phyloP scores from a whole-genome alignment of 495 filamentous ascomycete genomes.

The Elasticomyces elasticus region DNA sequence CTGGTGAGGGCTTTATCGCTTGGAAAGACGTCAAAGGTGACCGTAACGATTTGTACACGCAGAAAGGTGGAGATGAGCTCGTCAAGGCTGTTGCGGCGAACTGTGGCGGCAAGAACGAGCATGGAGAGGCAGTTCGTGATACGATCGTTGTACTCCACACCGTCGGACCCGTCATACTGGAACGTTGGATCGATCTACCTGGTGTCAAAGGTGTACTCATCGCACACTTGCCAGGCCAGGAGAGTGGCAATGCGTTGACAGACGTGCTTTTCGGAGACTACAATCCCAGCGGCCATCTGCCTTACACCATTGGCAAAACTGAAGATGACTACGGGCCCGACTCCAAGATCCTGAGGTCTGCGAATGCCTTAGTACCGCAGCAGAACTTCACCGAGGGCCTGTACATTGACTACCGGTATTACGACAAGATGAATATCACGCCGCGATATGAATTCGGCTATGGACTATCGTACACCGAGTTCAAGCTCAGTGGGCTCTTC shows the following conservation, averaged over 20 bases:
- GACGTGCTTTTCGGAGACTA: constrained; percentile 78
- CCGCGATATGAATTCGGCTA: constrained; percentile 73
- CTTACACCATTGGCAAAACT: constrained; percentile 79
- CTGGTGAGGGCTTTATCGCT: constrained; percentile 55
- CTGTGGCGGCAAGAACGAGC: constrained; percentile 56
- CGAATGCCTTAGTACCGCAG: constrained; percentile 66
- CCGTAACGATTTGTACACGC: constrained; percentile 64
- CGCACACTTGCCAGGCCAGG: constrained; percentile 82
- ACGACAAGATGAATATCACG: constrained; percentile 59
- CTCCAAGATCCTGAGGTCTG: constrained; percentile 62
- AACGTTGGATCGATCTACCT: constrained; percentile 71
- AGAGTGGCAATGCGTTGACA: constrained; percentile 74
- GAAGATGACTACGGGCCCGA: constrained; percentile 74
- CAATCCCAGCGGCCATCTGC: constrained; percentile 79
- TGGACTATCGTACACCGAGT: constrained; percentile 71
- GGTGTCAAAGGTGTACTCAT: constrained; percentile 72
- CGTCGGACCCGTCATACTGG: constrained; percentile 77
- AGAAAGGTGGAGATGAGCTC: constrained; percentile 68
- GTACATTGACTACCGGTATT: constrained; percentile 84
- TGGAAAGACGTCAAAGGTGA: constrained; percentile 63
- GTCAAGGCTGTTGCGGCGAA: constrained; percentile 57
- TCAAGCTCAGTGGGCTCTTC: constrained; percentile 52
- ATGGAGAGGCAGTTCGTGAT: constrained; percentile 20
- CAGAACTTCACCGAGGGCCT: constrained; percentile 76
- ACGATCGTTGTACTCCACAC: constrained; percentile 81